Conservation (phyloP, 208 protist genomes). For the Trypanosoma avium region DNA sequence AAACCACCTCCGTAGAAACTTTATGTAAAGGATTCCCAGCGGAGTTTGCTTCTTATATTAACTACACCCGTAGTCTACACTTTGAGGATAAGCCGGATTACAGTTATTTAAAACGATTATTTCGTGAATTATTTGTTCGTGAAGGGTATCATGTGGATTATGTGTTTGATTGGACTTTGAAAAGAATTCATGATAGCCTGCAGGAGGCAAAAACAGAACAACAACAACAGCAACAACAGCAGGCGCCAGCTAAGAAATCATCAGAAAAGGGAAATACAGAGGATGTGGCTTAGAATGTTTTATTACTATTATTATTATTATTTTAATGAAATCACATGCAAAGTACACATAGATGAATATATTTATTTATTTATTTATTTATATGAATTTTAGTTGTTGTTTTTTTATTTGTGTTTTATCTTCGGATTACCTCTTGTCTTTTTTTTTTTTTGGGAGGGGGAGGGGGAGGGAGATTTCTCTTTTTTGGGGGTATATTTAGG, state of each 20-base stretch:
- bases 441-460: too few species aligned
- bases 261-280: conserved; percentile 22
- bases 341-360: too few species aligned
- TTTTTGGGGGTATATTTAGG: too few species aligned
- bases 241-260: too few species aligned
- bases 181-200: conserved; percentile 58
- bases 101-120: conserved; percentile 97
- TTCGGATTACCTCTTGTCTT: too few species aligned
- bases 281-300: too few species aligned
- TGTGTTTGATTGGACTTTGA: conserved; percentile 98
- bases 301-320: too few species aligned
- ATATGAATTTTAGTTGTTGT: too few species aligned
- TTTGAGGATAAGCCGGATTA: conserved; percentile 99
- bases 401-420: too few species aligned
- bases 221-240: conserved; percentile 30
- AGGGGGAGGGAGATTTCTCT: too few species aligned
- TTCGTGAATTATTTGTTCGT: conserved; percentile 97
- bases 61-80: conserved; percentile 95
- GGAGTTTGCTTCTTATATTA: conserved; percentile 98
- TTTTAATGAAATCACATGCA: too few species aligned
- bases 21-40: conserved; percentile 94
- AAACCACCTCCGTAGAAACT: conserved; percentile 92
- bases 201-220: conserved; percentile 13
- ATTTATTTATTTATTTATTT: too few species aligned
- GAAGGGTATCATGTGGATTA: conserved; percentile 98